Evolutionary conservation across 495 filamentous ascomycete species (phyloP).

Genomic region (Hyaloscypha finlandica): DNA sequence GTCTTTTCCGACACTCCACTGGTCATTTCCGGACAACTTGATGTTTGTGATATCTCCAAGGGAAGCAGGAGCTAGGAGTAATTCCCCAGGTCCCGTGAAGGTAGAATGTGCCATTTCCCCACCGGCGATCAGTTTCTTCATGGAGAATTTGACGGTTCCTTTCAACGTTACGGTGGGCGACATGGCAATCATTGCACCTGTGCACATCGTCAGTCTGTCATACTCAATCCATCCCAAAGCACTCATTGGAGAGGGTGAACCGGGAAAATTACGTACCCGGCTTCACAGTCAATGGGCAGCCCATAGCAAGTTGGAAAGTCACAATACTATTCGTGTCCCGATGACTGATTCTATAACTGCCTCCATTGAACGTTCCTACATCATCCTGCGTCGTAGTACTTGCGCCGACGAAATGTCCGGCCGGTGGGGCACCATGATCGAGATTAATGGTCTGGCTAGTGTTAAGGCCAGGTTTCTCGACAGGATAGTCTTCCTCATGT

Average conservation of each 20-base stretch:
- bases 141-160: constrained; percentile 75
- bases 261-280: constrained; percentile 57
- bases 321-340: constrained; percentile 87
- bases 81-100: constrained; percentile 88
- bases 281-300: constrained; percentile 78
- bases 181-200: constrained; percentile 93
- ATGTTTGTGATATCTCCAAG: constrained; percentile 88
- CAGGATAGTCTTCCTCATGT: constrained; percentile 29
- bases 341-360: constrained; percentile 90
- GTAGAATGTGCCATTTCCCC: constrained; percentile 78
- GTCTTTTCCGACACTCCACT: constrained; percentile 83
- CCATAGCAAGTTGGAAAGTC: constrained; percentile 86
- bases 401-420: constrained; percentile 61
- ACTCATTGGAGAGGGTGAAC: neutral
- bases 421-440: constrained; percentile 48
- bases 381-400: constrained; percentile 69
- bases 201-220: neutral
- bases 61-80: constrained; percentile 76
- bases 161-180: constrained; percentile 81
- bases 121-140: constrained; percentile 83
- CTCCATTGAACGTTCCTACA: constrained; percentile 93
- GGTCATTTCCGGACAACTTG: constrained; percentile 63
- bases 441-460: constrained; percentile 35
- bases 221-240: neutral
- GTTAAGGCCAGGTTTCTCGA: constrained; percentile 34